Evolutionary conservation across 106 monocot genomes (phyloP).

Genomic region (Dioscorea alata): DNA sequence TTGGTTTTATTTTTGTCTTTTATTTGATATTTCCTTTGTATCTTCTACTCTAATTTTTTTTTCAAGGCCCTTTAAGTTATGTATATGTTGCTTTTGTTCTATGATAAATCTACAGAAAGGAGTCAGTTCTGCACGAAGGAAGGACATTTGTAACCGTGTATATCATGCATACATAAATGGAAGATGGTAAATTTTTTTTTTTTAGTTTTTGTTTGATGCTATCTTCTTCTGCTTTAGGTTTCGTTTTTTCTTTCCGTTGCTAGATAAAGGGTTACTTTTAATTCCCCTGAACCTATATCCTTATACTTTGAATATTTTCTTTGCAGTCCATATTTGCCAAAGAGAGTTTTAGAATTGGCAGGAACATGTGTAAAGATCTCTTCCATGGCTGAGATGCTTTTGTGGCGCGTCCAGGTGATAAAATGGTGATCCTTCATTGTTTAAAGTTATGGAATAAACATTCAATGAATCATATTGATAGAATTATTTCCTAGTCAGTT

Average conservation of each 20-base stretch:
- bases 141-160: conserved; percentile 47
- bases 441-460: neutral
- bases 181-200: conserved; percentile 50
- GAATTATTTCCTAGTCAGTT: too few relatives aligned
- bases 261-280: conserved; percentile 1
- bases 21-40: too few relatives aligned
- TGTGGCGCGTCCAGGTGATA: conserved; percentile 87
- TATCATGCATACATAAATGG: conserved; percentile 49
- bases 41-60: too few relatives aligned
- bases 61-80: neutral
- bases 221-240: neutral
- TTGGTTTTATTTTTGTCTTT: too few relatives aligned
- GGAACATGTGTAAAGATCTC: conserved; percentile 74
- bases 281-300: neutral
- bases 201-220: conserved; percentile 3
- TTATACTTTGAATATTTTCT: too few relatives aligned
- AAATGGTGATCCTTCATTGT: neutral
- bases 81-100: conserved; percentile 4
- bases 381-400: conserved; percentile 44
- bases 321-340: conserved; percentile 55
- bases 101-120: conserved; percentile 37
- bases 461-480: neutral
- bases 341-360: conserved; percentile 25
- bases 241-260: too few relatives aligned
- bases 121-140: conserved; percentile 22